phyloP scores from a whole-genome alignment of 495 filamentous ascomycete genomes.

The Cladorrhinum samala region DNA sequence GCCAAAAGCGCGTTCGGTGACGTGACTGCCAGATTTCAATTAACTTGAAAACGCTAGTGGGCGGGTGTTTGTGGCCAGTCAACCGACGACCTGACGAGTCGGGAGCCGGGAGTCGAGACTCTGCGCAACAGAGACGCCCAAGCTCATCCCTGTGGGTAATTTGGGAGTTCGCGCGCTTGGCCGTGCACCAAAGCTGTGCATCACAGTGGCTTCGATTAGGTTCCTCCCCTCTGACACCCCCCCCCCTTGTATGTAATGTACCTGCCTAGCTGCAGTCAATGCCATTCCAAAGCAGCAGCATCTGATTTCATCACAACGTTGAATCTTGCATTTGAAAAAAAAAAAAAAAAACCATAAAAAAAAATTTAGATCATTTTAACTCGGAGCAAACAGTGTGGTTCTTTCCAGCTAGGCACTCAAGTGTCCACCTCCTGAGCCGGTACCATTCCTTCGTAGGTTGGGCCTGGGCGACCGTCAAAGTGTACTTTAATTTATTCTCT shows the following conservation, averaged over 20 bases:
- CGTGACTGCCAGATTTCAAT: conserved; percentile 13
- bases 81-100: not conserved
- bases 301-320: not conserved
- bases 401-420: not conserved
- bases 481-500: not conserved
- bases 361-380: not conserved
- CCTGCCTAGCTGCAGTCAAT: conserved; percentile 2
- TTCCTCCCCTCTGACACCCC: conserved; percentile 8
- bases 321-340: not conserved
- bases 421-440: not conserved
- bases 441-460: not conserved
- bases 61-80: conserved; percentile 4
- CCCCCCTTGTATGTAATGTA: conserved; percentile 3
- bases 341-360: not conserved
- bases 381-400: not conserved
- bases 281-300: conserved; percentile 2
- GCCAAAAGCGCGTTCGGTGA: conserved; percentile 12
- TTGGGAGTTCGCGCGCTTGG: conserved; percentile 10
- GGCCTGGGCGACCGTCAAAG: not conserved
- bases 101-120: conserved; percentile 3
- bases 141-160: conserved; percentile 1
- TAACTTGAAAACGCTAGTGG: conserved; percentile 8
- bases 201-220: conserved; percentile 9
- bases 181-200: not conserved
- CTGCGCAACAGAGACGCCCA: conserved; percentile 6